Percentiles rank a stretch among this genome's conserved stretches.
Evolutionary conservation across 2,329 filamentous ascomycete species (phyloP).

Genomic region (Boeremia exigua): DNA sequence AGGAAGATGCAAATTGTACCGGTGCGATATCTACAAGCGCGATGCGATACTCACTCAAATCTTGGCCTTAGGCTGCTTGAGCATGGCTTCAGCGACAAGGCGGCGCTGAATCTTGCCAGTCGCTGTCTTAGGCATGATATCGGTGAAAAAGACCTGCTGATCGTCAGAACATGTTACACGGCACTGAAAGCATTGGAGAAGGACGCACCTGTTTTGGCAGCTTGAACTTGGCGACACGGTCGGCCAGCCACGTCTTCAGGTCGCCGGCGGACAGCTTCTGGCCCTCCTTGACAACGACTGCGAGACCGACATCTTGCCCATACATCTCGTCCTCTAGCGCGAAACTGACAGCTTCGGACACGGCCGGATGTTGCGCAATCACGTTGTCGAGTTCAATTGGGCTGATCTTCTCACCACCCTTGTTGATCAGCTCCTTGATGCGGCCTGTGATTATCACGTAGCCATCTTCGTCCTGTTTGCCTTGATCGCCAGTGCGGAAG

Average conservation of each 20-base stretch:
- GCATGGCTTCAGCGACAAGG: constrained; percentile 85
- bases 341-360: constrained; percentile 82
- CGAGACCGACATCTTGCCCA: constrained; percentile 80
- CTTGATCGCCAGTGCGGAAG: constrained; percentile 89
- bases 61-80: constrained; percentile 65
- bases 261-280: constrained; percentile 62
- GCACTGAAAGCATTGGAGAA: constrained; percentile 9
- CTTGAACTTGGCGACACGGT: constrained; percentile 82
- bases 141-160: constrained; percentile 75
- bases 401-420: constrained; percentile 87
- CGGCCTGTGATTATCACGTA: constrained; percentile 88
- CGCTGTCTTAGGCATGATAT: constrained; percentile 89
- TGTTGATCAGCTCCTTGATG: constrained; percentile 93
- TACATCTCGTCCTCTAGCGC: constrained; percentile 83
- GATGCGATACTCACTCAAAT: constrained; percentile 52
- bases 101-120: constrained; percentile 87
- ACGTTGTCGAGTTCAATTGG: constrained; percentile 89
- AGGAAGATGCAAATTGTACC: constrained; percentile 11
- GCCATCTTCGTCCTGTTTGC: constrained; percentile 78
- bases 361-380: constrained; percentile 72
- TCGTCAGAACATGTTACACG: constrained; percentile 28
- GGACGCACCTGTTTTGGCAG: constrained; percentile 75
- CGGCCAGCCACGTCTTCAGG: constrained; percentile 71
- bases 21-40: constrained; percentile 11
- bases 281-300: constrained; percentile 74